Base-by-base conservation (phyloP, 2,329 filamentous ascomycete species). In the Ophiostoma himal-ulmi region DNA sequence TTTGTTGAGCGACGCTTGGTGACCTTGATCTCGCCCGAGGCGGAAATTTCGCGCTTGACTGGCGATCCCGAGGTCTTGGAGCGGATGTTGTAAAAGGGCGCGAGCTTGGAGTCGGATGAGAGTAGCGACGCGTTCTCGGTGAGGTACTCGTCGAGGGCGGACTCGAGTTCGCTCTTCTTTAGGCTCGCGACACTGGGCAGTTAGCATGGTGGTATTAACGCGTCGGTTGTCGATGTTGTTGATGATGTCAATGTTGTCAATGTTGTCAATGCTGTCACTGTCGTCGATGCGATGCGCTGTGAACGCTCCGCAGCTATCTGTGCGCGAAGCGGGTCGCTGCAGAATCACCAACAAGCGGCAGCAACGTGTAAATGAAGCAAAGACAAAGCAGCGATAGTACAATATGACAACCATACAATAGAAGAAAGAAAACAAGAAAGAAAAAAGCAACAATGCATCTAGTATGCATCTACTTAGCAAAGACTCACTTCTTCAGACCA, bases 91-190 rank as follows among this genome's bases (percentile, higher is more conserved):
- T 92, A 97, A 84, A 93, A 97, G 72, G 90, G 88, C 72, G 85
- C 81, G 77, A 97, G 86, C 70, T 82, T 83, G 70, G 88, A 81
- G 74, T 93, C 87, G 71, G 83, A 82, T 69, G 85, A 83, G 77
- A 91, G 90, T 72, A 83, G 84, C 73, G 86, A 82, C 75, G 86
- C 83, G 81, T 97, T 91, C 73, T 86, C 83, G 74, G 87, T 84
- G 65, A 96, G 86, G 80, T 88, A 89, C 66, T 89, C 85, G 75
- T 96, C 91, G 73, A 96, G 86, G 64, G 86, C 86, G 71, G 85
- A 79, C 77, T 94, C 92, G 72, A 98, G 86, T 67, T 97, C 93
- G 74, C 84, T 83, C 81, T 97, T 97, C 79, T 90, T 91, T 74
- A 90, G 82, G 70, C 84, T 83, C 74, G 92, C 88, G 77, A 86